Conservation (phyloP, 208 protist genomes). For the Trichomonas gallinae region DNA sequence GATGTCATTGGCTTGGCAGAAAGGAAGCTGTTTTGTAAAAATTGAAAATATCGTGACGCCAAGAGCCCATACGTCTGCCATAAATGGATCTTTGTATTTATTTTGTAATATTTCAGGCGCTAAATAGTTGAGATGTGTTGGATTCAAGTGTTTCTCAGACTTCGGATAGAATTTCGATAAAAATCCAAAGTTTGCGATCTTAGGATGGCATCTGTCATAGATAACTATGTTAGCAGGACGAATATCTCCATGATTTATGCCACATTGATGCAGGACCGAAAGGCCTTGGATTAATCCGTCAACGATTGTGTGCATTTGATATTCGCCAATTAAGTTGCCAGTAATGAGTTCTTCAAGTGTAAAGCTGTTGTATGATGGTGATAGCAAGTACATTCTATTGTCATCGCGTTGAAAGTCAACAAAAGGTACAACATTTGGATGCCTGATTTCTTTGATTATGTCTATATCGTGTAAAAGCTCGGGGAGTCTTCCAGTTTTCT, state of each 20-base stretch:
- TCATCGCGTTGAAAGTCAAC: not conserved
- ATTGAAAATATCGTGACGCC: not conserved
- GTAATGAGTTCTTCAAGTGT: not conserved
- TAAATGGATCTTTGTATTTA: not conserved
- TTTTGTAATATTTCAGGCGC: not conserved
- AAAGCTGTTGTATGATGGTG: not conserved
- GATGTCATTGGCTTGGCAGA: not conserved
- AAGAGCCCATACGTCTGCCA: not conserved
- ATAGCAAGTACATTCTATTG: not conserved
- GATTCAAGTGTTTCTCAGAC: not conserved
- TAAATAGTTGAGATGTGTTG: not conserved
- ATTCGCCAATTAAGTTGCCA: not conserved
- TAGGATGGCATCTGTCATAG: not conserved
- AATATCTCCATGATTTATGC: not conserved
- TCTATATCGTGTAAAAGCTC: not conserved
- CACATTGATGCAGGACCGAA: not conserved
- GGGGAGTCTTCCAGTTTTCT: not conserved
- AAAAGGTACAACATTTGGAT: not conserved
- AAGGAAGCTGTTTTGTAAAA: not conserved
- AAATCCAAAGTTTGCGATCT: not conserved
- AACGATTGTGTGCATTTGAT: not conserved
- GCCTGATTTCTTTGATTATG: not conserved
- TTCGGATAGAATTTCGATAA: not conserved
- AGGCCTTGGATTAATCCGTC: not conserved
- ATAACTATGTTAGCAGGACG: not conserved